Evolutionary conservation across 2,329 filamentous ascomycete genomes (phyloP), one percentile per base, ranked within the genome.

Genomic region (Alternaria atra): DNA sequence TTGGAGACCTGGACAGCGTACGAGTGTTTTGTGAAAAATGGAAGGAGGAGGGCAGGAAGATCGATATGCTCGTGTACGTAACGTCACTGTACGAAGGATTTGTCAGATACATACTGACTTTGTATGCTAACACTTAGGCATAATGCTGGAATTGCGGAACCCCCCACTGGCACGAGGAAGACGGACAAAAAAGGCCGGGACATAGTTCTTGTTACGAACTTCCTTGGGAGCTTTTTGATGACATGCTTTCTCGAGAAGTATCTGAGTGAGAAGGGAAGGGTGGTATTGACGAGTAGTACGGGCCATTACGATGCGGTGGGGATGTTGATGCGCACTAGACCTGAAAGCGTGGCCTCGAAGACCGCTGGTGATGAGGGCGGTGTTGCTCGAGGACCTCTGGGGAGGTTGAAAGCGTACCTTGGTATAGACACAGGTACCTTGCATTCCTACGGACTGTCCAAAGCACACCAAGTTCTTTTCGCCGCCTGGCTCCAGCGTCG

Each of bases 401-500:
- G 17, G 10, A 25, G 42, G 8, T 10, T 60, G 6, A 47, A 48
- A 8, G 25, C 15, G 5, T 40, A 32, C 2, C 9, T 42, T 23
- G 58, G 47, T 15, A n/a, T 53, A 6, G 30, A 9, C 27, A 23
- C 62, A 13, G 34, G 52, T 48, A 25, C 37, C 32, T n/a, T 51
- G 2, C 40, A 53, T 2, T 57, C 53, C 1, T 68, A 67, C 35
- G 35, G 29, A 2, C 39, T 57, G 9, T 60, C 60, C 8, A 68
- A 68, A 52, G 61, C 64, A 10, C 53, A 65, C 23, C 67, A 68
- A 42, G 58, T 68, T 2, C 60, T 70, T 17, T 60, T 67, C 17
- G 60, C 62, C 0, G 23, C 39, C 8, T 42, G 64, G 2, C 50
- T 67, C 6, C 67, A 70, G 40, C 13, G 12, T 1, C 60, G 57